Evolutionary conservation across 1,284 basidiomycete species (phyloP).

Genomic region (Cutaneotrichosporon cyanovorans): DNA sequence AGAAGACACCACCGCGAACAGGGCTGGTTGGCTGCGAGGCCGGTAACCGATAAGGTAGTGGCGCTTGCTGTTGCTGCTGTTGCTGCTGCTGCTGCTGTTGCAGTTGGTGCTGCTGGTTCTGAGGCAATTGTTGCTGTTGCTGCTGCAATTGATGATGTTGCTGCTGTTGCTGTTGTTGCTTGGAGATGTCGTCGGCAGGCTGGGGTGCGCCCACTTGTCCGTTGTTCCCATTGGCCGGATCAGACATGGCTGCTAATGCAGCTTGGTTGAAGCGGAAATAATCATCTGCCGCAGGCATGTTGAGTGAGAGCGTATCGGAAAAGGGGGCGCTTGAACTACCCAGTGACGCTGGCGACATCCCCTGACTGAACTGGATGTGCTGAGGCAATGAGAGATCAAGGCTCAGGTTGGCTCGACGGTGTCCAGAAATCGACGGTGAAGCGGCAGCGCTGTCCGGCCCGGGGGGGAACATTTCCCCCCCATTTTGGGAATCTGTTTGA

Average conservation of each 20-base stretch:
- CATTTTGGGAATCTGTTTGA: constrained; percentile 32
- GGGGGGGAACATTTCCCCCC: constrained; percentile 38
- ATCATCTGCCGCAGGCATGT: constrained; percentile 24
- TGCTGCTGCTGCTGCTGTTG: constrained; percentile 2
- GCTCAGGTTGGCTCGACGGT: constrained; percentile 31
- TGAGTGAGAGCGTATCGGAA: constrained; percentile 22
- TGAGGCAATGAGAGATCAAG: constrained; percentile 30
- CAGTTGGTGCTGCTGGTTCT: constrained; percentile 4
- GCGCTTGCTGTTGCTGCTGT: constrained; percentile 7
- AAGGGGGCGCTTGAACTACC: constrained; percentile 31
- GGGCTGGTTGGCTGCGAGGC: constrained; percentile 41
- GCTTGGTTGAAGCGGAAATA: constrained; percentile 35
- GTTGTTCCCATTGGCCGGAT: neutral
- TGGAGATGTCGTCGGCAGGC: neutral
- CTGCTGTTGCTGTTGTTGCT: constrained; percentile 3
- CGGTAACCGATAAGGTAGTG: constrained; percentile 26
- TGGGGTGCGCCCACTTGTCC: neutral
- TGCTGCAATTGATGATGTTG: constrained; percentile 3
- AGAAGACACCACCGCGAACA: constrained; percentile 23
- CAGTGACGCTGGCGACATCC: constrained; percentile 30
- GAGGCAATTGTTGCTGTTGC: neutral
- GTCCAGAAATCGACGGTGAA: constrained; percentile 7
- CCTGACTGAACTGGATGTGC: constrained; percentile 13
- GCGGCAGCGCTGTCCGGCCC: constrained; percentile 25
- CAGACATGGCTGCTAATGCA: constrained; percentile 7